phyloP scores from a whole-genome alignment of 768 basidiomycete genomes.

The Boletellus sp. region DNA sequence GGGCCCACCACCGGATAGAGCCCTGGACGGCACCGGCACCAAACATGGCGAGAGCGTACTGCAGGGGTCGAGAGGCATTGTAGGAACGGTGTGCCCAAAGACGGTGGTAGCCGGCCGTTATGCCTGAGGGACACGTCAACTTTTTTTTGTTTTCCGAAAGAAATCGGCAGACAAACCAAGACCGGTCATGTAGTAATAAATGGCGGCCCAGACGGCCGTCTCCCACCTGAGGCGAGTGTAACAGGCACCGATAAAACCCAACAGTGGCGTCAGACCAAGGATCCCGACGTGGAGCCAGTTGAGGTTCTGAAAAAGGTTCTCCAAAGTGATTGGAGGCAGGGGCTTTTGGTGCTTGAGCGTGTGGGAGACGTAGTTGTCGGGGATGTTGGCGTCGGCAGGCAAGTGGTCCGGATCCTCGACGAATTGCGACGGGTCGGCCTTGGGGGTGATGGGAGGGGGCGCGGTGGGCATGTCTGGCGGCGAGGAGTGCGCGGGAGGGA shows the following conservation, averaged over 20 bases:
- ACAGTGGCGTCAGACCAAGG: slow-evolving; percentile 66
- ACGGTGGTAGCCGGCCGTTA: slow-evolving; percentile 94
- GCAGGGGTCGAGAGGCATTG: slow-evolving; percentile 82
- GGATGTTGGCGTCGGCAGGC: slow-evolving; percentile 57
- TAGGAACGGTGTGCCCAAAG: slow-evolving; percentile 97
- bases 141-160: slow-evolving; percentile 3
- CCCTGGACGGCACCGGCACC: slow-evolving; percentile 95
- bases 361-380: slow-evolving; percentile 80
- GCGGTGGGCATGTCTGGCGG: slow-evolving; percentile 15
- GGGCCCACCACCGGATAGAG: slow-evolving; percentile 98
- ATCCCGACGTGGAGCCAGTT: slow-evolving; percentile 76
- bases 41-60: slow-evolving; percentile 78
- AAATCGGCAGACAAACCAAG: slow-evolving; percentile 59
- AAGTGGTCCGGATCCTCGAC: slow-evolving; percentile 27
- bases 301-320: slow-evolving; percentile 57
- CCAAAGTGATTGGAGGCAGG: slow-evolving; percentile 63
- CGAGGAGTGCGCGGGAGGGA: slow-evolving; percentile 17
- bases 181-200: slow-evolving; percentile 79
- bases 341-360: slow-evolving; percentile 66
- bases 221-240: slow-evolving; percentile 65
- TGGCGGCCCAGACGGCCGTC: slow-evolving; percentile 64
- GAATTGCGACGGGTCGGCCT: slow-evolving; percentile 4
- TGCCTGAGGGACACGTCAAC: slow-evolving; percentile 47
- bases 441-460: slow-evolving; percentile 10
- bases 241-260: slow-evolving; percentile 70